Evolutionary conservation across 805 yeast species (phyloP), one percentile per base, ranked within the genome.

Genomic region (Saturnispora sekii): DNA sequence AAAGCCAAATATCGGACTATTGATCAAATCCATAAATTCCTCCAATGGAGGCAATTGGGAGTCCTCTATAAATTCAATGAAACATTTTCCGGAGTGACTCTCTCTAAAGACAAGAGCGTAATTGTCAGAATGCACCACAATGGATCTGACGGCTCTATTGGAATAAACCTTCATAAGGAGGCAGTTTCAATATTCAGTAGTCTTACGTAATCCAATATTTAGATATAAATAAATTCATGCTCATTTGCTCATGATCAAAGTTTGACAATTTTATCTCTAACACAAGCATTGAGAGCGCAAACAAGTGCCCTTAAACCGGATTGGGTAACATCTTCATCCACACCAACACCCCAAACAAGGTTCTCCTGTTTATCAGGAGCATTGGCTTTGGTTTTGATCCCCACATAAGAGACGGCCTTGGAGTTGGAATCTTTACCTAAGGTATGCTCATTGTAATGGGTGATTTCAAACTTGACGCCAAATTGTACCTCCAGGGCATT

Each of bases 401-500:
- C 61, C 52, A 77, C 74, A 55, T 80, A 84, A n/a, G 90, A 75
- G 11, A 84, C 93, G 43, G 95, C 95, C 61, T 75, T 73, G 43
- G 84, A 71, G 46, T 72, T 67, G 9, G 89, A 78, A 48, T 82
- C 87, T 38, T 70, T 70, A 47, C 94, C 94, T 48, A 84, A 69
- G 11, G 94, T 78, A 64, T 85, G 94, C 61, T 84, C 94, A 55
- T 77, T 79, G 63, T 84, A 84, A 55, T 79, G 69, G 53, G 76
- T 72, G 47, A 84, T 89, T 51, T 76, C 79, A 41, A 84, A 62
- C 32, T 67, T 60, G 44, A 71, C 62, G 35, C 70, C 69, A 47
- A 81, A 68, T 43, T 66, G 63, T 29, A 59, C 62, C 37, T 74
- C 64, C 45, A 83, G 58, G 11, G 87, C 87, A 58, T 81, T 70